Conservation (phyloP, 1,284 basidiomycete species). For the Schizopora paradoxa region DNA sequence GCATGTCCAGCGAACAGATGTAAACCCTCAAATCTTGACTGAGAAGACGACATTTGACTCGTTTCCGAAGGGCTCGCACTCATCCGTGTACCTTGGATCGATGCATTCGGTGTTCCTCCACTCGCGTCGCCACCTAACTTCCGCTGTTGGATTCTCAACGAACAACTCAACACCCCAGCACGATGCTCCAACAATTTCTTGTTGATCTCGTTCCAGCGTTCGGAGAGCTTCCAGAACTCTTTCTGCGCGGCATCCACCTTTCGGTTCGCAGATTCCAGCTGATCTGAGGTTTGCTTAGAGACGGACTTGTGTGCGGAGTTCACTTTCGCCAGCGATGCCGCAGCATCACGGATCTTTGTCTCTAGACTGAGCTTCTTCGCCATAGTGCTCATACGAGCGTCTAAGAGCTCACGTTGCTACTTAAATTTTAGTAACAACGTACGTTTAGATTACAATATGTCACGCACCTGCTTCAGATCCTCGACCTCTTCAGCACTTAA, state of each 20-base stretch:
- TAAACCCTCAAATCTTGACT: slow-evolving; percentile 66
- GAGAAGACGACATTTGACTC: slow-evolving; percentile 37
- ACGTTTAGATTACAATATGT: slow-evolving; percentile 8
- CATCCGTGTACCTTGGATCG: slow-evolving; percentile 43
- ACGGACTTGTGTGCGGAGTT: slow-evolving; percentile 54
- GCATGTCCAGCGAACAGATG: slow-evolving; percentile 78
- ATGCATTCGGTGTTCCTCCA: slow-evolving; percentile 49
- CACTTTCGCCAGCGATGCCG: slow-evolving; percentile 61
- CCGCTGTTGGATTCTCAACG: slow-evolving; percentile 63
- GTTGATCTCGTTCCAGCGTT: slow-evolving; percentile 55
- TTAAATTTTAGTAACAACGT: not conserved
- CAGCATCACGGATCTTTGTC: slow-evolving; percentile 78
- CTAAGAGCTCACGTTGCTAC: slow-evolving; percentile 66
- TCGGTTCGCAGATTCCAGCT: slow-evolving; percentile 60
- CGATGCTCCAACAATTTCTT: slow-evolving; percentile 68
- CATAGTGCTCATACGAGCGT: slow-evolving; percentile 54
- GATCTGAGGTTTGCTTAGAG: slow-evolving; percentile 64
- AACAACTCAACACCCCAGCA: slow-evolving; percentile 68
- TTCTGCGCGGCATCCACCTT: slow-evolving; percentile 64
- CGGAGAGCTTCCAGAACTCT: slow-evolving; percentile 61
- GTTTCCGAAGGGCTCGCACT: slow-evolving; percentile 49
- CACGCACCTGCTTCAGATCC: slow-evolving; percentile 77
- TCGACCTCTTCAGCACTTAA: slow-evolving; percentile 85
- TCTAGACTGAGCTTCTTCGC: slow-evolving; percentile 68
- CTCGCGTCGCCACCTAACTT: slow-evolving; percentile 37